Evolutionary conservation across 2,329 filamentous ascomycete species (phyloP), one percentile per base, ranked within the genome.

Genomic region (Bimuria novae-zelandiae): DNA sequence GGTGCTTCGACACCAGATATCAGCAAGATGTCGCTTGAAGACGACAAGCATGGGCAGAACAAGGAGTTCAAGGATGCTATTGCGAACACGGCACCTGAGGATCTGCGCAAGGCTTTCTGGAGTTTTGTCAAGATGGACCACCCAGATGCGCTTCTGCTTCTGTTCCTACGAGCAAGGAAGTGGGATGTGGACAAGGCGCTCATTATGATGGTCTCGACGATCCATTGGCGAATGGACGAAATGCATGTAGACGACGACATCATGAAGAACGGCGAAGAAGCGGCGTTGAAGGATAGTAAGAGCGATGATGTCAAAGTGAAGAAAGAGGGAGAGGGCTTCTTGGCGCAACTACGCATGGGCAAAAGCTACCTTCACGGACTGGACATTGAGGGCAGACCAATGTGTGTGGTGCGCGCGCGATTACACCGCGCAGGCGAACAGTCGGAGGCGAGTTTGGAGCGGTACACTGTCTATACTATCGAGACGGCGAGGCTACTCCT

Each of bases 151-250:
- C 83, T 86, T 52, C 86, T 84, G 21, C 62, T 77, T 54, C 61
- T 71, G 43, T 74, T 90, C 71, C 83, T 75, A 60, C 65, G 77
- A 63, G 66, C 77, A 41, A 60, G 75, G 29, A 76, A 75, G 76
- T 99, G 94, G 94, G 91, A 99, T 69, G 86, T 96, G 16, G 88
- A 96, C 46, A 92, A 91, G 71, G 94, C 94, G 3, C 81, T 97
- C 22, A 83, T 96, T 61, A 99, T 99, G 94, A 78, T 97, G 73
- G 83, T 99, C 37, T 91, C 91, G 2, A 96, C 94, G 0, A 90
- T 97, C 84, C 89, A 90, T 72, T 99, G 94, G 94, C 86, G 94
- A 60, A 77, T 86, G 51, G 80, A 83, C 32, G 90, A 96, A 54
- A 88, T 94, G 81, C 86, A 90, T 63, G 90, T 97, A 17, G 94